Evolutionary conservation across 169 alveolate genomes (phyloP).

Genomic region (Perkinsus olseni): DNA sequence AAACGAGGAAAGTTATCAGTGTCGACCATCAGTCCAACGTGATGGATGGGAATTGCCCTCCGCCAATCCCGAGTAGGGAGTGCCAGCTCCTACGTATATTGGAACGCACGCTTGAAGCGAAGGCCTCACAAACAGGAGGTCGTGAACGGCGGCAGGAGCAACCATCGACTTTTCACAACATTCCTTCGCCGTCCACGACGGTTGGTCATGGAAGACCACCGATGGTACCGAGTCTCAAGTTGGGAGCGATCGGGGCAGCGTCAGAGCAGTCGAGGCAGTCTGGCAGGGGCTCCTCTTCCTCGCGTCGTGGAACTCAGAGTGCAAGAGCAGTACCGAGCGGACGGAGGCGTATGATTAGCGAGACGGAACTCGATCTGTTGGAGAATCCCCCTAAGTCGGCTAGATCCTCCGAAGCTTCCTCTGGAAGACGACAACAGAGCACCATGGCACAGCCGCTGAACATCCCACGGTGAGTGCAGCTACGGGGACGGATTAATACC

Average conservation of each 20-base stretch:
- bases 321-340: neutral
- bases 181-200: neutral
- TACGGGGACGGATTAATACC: too few relatives aligned
- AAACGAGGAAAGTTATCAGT: too few relatives aligned
- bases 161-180: neutral
- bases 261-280: neutral
- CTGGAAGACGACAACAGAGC: neutral
- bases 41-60: neutral
- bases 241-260: neutral
- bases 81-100: neutral
- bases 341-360: neutral
- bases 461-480: too few relatives aligned
- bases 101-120: neutral
- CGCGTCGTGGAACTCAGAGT: neutral
- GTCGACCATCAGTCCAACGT: neutral
- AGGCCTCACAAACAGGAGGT: too few relatives aligned
- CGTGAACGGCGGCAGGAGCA: neutral
- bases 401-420: neutral
- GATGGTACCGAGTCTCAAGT: neutral
- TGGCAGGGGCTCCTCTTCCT: neutral
- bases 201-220: neutral
- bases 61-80: neutral
- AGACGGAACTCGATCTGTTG: neutral
- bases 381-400: neutral
- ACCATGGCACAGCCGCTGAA: neutral